phyloP scores from a whole-genome alignment of 2,329 filamentous ascomycete species.

The Fonsecaea erecta region DNA sequence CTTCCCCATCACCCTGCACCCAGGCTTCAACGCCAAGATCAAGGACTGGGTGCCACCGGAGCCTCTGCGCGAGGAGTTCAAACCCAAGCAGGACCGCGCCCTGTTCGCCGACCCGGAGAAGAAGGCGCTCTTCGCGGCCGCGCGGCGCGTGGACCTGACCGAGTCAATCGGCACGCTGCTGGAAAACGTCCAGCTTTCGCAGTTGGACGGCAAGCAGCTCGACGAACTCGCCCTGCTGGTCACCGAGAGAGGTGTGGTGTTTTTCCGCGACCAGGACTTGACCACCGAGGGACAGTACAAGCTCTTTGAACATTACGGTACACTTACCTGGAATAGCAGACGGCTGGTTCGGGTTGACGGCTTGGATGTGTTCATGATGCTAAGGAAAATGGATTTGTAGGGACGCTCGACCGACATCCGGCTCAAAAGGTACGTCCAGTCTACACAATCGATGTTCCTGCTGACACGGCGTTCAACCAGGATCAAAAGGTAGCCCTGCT shows the following conservation, averaged over 20 bases:
- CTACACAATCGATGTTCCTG: background rate
- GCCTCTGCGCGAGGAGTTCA: slow-evolving; percentile 41
- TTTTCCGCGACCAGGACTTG: slow-evolving; percentile 59
- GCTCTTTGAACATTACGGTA: slow-evolving; percentile 56
- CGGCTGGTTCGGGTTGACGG: too few relatives aligned
- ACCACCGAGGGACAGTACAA: slow-evolving; percentile 49
- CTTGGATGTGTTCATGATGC: background rate
- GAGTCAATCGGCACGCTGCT: slow-evolving; percentile 48
- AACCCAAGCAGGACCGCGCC: slow-evolving; percentile 42
- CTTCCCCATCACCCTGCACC: slow-evolving; percentile 53
- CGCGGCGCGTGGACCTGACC: slow-evolving; percentile 42
- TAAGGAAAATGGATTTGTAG: slow-evolving; percentile 16
- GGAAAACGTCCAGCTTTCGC: slow-evolving; percentile 51
- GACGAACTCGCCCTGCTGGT: slow-evolving; percentile 65
- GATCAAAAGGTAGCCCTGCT: slow-evolving; percentile 38
- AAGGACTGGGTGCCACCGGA: slow-evolving; percentile 49
- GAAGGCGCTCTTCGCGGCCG: slow-evolving; percentile 43
- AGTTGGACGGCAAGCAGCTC: slow-evolving; percentile 51
- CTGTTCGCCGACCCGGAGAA: slow-evolving; percentile 49
- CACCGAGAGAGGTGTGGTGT: slow-evolving; percentile 62
- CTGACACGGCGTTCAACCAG: slow-evolving; percentile 13
- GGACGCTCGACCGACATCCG: slow-evolving; percentile 53
- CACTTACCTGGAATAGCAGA: background rate
- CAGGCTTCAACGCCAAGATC: slow-evolving; percentile 55
- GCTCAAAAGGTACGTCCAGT: slow-evolving; percentile 40